Evolutionary conservation across 148 eudicot genomes (phyloP).

Genomic region (Simmondsia chinensis): DNA sequence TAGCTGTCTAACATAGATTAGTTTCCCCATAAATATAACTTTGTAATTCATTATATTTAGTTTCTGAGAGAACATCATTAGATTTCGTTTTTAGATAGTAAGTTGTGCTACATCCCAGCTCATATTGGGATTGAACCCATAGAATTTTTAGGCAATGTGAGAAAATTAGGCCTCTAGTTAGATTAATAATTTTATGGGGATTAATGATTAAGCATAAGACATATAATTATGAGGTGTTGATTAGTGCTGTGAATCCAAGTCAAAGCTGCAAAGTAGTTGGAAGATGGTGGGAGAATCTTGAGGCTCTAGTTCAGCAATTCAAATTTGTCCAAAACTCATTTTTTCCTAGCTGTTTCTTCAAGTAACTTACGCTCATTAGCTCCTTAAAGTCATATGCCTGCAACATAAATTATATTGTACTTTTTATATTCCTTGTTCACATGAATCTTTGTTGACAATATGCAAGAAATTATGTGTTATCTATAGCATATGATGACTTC

Average conservation of each 20-base stretch:
- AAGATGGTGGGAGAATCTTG: constrained; percentile 26
- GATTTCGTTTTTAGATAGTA: too few relatives aligned
- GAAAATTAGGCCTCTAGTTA: constrained; percentile 6
- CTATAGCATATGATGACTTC: constrained; percentile 18
- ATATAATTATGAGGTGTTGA: constrained; percentile 1
- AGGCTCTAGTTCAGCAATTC: constrained; percentile 7
- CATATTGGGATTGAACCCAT: too few relatives aligned
- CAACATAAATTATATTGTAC: constrained; percentile 6
- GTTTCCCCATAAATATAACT: too few relatives aligned
- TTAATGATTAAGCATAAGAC: background rate
- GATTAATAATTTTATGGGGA: too few relatives aligned
- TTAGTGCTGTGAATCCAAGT: constrained; percentile 21
- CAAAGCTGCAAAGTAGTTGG: constrained; percentile 29
- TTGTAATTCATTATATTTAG: too few relatives aligned
- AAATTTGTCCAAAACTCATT: constrained; percentile 4
- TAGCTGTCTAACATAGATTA: too few relatives aligned
- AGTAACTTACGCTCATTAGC: constrained; percentile 19
- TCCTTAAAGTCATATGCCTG: constrained; percentile 12
- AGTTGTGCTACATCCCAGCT: too few relatives aligned
- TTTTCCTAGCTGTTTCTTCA: constrained; percentile 15
- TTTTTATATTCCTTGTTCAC: too few relatives aligned
- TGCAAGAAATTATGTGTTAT: constrained; percentile 22
- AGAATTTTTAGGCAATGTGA: too few relatives aligned
- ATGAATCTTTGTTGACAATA: constrained; percentile 14
- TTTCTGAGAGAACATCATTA: too few relatives aligned